Evolutionary conservation across 139 green algal genomes (phyloP), one percentile per base, ranked within the genome.

Genomic region (Spirogloea muscicola): DNA sequence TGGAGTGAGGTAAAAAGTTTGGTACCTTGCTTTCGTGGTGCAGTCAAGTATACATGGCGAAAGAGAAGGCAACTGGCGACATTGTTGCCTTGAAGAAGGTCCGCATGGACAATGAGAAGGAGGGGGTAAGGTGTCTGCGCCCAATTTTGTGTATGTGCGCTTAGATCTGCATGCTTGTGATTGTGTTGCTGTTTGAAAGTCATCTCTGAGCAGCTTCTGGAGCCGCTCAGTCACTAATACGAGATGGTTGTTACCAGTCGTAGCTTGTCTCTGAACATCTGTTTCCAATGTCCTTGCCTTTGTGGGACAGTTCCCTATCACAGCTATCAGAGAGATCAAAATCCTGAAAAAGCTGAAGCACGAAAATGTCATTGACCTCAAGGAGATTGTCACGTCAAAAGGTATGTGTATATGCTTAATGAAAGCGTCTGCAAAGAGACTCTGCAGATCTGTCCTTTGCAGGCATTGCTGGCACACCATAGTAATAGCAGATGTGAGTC

Each of bases 21-120:
- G n/a, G n/a, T n/a, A n/a, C n/a, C n/a, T n/a, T n/a, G n/a, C n/a
- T n/a, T n/a, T n/a, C n/a, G n/a, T n/a, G n/a, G n/a, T 48, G 63
- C 72, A 80, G 67, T 27, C 75, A 86, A 49, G 84, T 88, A 37
- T 88, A 85, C 74, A 86, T 80, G 69, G 82, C 82, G 18, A 58
- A 51, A 31, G 74, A 86, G 7, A 82, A 80, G 51, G 41, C 39
- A n/a, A 86, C 72, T 34, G 57, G 65, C 1, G 84, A 87, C 29
- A 85, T 88, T 39, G 84, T 88, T 9, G 95, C 95, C 1, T 66
- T 97, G 21, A 99, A 99, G 84, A 96, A 96, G 76, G 96, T 99
- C 29, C 88, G 92, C 27, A 97, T 98, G 91, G 95, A 99, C 81
- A 97, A 91, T 60, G 93, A 98, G 80, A 97, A 97, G 77, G 95